A percentile compares a stretch with the other conserved stretches of the same genome.
Conservation (phyloP, 1,284 basidiomycete species). For the Malassezia vespertilionis region DNA sequence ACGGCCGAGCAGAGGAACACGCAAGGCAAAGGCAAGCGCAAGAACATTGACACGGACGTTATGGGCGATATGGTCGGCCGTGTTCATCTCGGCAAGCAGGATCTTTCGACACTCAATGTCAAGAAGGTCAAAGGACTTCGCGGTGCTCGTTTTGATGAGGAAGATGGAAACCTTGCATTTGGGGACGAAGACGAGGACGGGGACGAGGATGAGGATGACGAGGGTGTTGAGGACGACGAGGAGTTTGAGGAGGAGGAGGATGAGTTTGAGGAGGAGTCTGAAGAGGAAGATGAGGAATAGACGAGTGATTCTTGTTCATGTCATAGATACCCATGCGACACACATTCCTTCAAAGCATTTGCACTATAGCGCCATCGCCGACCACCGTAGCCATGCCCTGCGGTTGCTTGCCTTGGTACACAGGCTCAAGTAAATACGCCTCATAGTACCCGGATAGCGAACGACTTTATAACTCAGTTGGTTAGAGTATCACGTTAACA, state of each 20-base stretch:
- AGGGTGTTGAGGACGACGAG: conserved; percentile 22
- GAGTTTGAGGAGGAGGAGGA: conserved; percentile 10
- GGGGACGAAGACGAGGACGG: conserved; percentile 25
- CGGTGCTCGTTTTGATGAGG: conserved; percentile 23
- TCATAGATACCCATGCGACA: not conserved
- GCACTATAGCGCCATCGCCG: too few relatives aligned
- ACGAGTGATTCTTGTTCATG: not conserved
- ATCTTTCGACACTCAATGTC: conserved; percentile 72
- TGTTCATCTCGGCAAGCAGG: conserved; percentile 81
- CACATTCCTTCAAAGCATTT: not conserved
- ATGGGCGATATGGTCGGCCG: conserved; percentile 91
- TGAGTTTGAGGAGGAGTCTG: not conserved
- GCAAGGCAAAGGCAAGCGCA: conserved; percentile 75
- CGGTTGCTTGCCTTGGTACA: too few relatives aligned
- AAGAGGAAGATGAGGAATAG: conserved; percentile 1
- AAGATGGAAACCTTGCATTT: conserved; percentile 18
- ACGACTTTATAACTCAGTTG: conserved; percentile 21
- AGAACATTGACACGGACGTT: conserved; percentile 76
- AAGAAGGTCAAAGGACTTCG: conserved; percentile 78
- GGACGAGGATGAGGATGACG: conserved; percentile 21
- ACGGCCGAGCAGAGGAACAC: conserved; percentile 58
- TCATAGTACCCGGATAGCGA: too few relatives aligned
- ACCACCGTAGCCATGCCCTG: too few relatives aligned
- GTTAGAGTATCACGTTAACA: conserved; percentile 23
- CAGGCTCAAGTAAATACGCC: too few relatives aligned